Base-by-base conservation (phyloP, 129 eudicot species). In the Logfia minima region DNA sequence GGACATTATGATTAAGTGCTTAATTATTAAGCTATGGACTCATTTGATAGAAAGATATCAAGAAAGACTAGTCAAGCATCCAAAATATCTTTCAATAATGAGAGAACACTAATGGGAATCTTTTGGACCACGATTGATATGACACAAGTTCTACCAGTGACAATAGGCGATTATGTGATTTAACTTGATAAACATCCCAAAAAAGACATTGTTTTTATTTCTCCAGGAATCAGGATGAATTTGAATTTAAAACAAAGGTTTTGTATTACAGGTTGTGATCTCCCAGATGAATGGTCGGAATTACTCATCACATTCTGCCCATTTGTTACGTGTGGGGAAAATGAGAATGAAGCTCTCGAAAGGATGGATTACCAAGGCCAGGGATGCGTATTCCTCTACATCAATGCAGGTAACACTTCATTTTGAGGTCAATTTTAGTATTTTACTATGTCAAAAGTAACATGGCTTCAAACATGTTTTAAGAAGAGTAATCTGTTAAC, bases 341-440 rank as follows among this genome's bases (percentile, higher is more conserved):
- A 82, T 84, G 78, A 91, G 90, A 84, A 86, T 91, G 84, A 94
- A 91, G 84, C 98, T 94, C 18, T 80, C 88, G 45, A 89, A 90
- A 85, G 98, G 97, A 80, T 94, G 98, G 98, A 91, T 94, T 75
- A 91, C 96, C 3, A 94, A 89, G 88, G 92, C 92, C 37, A 89
- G 97, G 65, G 98, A 94, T 10, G 85, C 97, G 0, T 94, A 94
- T 84, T 89, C 96, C 71, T 89, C 93, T 61, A 72, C 87, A 43
- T 86, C 98, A 23, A 94, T 94, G 98, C 98, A 91, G 98, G 98
- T 89, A 79, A 22, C 24, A 68, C 59, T 56, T 51, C n/a, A 18
- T 16, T 26, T 65, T 58, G 70, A 29, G 41, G 70, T 26, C 39
- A 65, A n/a, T 5, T 7, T 31, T 26, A 34, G 22, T 58, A 58